Percentiles rank a stretch among this genome's conserved stretches.
Conservation (phyloP, 208 protist genomes). For the Phytomonas sp. region DNA sequence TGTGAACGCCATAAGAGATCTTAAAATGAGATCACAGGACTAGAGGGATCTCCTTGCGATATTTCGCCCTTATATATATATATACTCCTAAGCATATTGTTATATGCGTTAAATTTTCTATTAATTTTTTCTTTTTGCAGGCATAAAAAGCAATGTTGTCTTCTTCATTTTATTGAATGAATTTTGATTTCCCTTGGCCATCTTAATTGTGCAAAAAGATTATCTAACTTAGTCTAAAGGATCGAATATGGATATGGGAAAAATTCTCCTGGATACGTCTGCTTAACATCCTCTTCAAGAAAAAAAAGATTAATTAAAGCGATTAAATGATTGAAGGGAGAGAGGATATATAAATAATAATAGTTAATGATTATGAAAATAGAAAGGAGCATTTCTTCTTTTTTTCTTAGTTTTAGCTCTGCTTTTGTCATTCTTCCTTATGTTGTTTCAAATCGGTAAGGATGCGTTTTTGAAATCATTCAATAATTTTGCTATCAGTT, state of each 20-base stretch:
- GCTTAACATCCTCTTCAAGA: not conserved
- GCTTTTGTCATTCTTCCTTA: conserved; percentile 14
- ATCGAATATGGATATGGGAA: conserved; percentile 13
- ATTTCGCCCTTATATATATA: not conserved
- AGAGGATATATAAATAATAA: conserved; percentile 10
- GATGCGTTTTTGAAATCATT: conserved; percentile 3
- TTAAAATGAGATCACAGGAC: not conserved
- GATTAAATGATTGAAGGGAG: not conserved
- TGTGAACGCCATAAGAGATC: conserved; percentile 39
- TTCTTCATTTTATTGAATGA: conserved; percentile 3
- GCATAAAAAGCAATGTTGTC: not conserved
- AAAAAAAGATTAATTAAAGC: not conserved
- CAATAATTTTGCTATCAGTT: conserved; percentile 8
- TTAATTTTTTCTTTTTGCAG: conserved; percentile 3
- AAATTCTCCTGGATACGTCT: conserved; percentile 1
- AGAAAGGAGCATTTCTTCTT: conserved; percentile 3
- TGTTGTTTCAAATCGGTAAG: conserved; percentile 9
- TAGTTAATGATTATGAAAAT: not conserved
- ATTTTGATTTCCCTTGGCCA: not conserved
- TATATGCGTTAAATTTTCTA: not conserved
- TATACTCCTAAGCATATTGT: too few species aligned
- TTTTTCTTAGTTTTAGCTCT: conserved; percentile 8
- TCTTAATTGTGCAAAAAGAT: conserved; percentile 6
- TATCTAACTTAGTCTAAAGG: conserved; percentile 1
- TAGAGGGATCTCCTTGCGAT: conserved; percentile 2